Conservation (phyloP, 1,284 basidiomycete species). For the Ustilago lituana region DNA sequence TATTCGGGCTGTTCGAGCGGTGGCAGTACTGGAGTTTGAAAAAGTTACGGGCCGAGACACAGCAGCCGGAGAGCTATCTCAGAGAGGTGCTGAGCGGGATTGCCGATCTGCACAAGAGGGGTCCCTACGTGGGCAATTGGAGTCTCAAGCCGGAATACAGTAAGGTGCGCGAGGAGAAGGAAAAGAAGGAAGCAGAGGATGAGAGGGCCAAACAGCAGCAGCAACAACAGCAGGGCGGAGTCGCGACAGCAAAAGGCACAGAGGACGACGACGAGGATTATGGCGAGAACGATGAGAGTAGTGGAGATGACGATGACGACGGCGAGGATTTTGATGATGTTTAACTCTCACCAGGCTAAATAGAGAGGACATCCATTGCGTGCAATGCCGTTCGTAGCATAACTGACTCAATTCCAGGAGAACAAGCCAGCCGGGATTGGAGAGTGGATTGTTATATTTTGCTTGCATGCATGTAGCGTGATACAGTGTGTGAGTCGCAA, state of each 20-base stretch:
- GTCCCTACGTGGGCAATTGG: constrained; percentile 72
- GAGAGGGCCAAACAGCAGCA: constrained; percentile 2
- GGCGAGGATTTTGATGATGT: constrained; percentile 47
- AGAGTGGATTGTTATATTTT: background rate
- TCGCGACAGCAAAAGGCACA: background rate
- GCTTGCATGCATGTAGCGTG: too few species aligned
- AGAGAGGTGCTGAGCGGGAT: constrained; percentile 86
- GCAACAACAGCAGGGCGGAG: background rate
- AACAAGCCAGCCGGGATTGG: too few species aligned
- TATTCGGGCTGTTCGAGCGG: constrained; percentile 83
- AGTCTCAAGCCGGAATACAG: constrained; percentile 62
- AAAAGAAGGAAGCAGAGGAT: constrained; percentile 6
- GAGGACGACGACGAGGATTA: constrained; percentile 33
- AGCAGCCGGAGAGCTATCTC: constrained; percentile 90
- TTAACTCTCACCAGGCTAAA: background rate
- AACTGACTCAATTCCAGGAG: too few species aligned
- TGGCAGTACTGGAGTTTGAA: constrained; percentile 85
- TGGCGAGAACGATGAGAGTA: constrained; percentile 35
- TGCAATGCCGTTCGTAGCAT: too few species aligned
- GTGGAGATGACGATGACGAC: constrained; percentile 36
- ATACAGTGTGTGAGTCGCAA: background rate
- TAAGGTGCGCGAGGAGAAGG: constrained; percentile 21
- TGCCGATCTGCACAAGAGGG: constrained; percentile 81
- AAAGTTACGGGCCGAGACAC: constrained; percentile 79
- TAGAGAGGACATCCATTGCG: too few species aligned